Base-by-base conservation (phyloP, 805 yeast genomes). In the Tetrapisispora fleetii region DNA sequence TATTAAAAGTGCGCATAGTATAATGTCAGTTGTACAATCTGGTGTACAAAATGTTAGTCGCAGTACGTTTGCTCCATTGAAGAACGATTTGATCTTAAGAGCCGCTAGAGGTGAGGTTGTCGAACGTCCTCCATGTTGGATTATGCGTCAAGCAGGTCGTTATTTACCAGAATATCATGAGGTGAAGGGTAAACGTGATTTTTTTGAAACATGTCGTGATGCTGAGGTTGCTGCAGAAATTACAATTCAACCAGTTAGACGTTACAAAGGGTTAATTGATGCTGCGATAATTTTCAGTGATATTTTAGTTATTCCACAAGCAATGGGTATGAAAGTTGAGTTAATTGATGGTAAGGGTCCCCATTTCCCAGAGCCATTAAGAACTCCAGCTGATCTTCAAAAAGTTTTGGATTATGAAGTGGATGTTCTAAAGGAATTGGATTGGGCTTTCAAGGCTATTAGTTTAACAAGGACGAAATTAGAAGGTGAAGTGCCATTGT, bases 141-240 rank as follows among this genome's bases (percentile, higher is more conserved):
- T 90, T 56, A 89, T 89, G 97, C 80, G 97, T 68, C 97, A 89
- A 72, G 97, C 97, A n/a, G 97, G 97, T 18, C 76, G 97, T 52
- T 89, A 90, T 59, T 71, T 74, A 35, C 95, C 95, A 28, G 95
- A 93, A 64, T 93, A 93, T 64, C 96, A 90, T 65, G 77, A 80
- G 62, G 96, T 81, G 43, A 93, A 93, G 63, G 95, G 79, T 45
- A 76, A 76, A 16, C 75, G 86, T 54, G 96, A 93, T 68, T 93
- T 93, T 66, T 93, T 93, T 61, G 95, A 89, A 62, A 81, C 93
- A n/a, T 93, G 99, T 63, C 76, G 93, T 60, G 93, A 87, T 63
- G 88, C 98, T 1, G 97, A 91, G 64, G 79, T 85, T 56, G 99
- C 98, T 1, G 80, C 95, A 27, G 91, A 79, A 48, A 88, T 93